Evolutionary conservation across 1,139 yeast species (phyloP).

Genomic region (Saccharomyces hybrid): DNA sequence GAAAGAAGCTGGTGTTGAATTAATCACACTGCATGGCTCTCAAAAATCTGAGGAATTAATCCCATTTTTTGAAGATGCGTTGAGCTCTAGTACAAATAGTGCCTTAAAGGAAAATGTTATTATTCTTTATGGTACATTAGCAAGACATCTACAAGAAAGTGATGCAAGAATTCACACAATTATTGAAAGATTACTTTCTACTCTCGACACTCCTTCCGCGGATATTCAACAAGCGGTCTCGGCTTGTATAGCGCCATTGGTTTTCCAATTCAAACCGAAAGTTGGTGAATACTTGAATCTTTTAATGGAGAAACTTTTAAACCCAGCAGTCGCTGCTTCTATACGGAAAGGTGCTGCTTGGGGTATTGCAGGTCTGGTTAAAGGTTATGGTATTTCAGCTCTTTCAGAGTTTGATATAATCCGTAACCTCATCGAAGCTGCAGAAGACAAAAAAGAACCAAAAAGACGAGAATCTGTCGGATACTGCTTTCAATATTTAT

Average conservation of each 20-base stretch:
- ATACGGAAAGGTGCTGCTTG: constrained; percentile 89
- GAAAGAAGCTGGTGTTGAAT: constrained; percentile 79
- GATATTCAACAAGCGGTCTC: constrained; percentile 83
- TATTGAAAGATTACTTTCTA: constrained; percentile 59
- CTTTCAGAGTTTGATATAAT: constrained; percentile 70
- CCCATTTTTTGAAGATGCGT: constrained; percentile 61
- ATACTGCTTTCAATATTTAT: constrained; percentile 76
- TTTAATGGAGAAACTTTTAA: constrained; percentile 53
- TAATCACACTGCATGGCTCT: constrained; percentile 60
- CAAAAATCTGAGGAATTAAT: constrained; percentile 60
- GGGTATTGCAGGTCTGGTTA: constrained; percentile 88
- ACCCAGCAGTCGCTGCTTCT: constrained; percentile 41
- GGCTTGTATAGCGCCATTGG: constrained; percentile 78
- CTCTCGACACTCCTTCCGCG: constrained; percentile 82
- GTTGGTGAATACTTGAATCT: constrained; percentile 49
- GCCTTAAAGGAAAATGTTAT: constrained; percentile 72
- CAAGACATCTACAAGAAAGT: constrained; percentile 60
- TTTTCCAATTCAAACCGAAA: constrained; percentile 45
- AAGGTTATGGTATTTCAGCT: constrained; percentile 80
- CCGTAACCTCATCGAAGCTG: constrained; percentile 70
- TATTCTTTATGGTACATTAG: constrained; percentile 80
- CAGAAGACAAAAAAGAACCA: constrained; percentile 77
- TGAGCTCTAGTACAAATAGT: constrained; percentile 43
- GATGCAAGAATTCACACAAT: constrained; percentile 62
- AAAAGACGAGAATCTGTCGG: constrained; percentile 83